Base-by-base conservation (phyloP, 1,139 yeast species). In the Candida freyschussii region DNA sequence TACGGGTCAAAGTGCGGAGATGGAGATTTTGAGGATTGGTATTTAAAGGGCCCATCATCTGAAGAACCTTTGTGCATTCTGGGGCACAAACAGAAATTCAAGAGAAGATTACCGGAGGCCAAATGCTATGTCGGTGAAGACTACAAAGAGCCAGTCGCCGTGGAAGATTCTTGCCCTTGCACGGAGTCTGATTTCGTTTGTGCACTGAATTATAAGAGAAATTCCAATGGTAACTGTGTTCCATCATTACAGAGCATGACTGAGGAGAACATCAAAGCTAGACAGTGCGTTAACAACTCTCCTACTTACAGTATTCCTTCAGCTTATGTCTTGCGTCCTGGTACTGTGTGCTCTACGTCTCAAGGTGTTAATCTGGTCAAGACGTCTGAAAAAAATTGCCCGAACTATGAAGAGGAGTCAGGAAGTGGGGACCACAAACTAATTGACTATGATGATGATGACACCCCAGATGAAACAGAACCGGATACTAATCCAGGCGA, bases 131-230 rank as follows among this genome's bases (percentile, higher is more conserved):
- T 82, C 14, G 75, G 73, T 29, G 67, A 69, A 30, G 57, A 72
- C 12, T 80, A 68, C 51, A 69, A 71, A 24, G 89, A 84, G 47
- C 64, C 80, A n/a, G 59, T 65, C 30, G 67, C 73, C 4, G 53
- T 58, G 19, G 77, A 72, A 37, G 81, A 75, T 34, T 59, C 72
- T 7, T 87, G 96, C 57, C 62, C 65, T 9, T 87, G 96, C 63
- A 59, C 75, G 0, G 69, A 62, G 15, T 47, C 49, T 5, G 96
- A 87, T 55, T 81, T 72, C 47, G 95, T 86, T 54, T 87, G 96
- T 59, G 69, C 72, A 6, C 62, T 58, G 23, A 81, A 79, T 15
- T 84, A 78, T 51, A 41, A 56, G 12, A 56, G 49, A 23, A 59
- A 67, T 26, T 58, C 56, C 1, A 58, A 66, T 22, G 70, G 66